Base-by-base conservation (phyloP, 352 stramenopile genomes). In the Phytophthora vignae region DNA sequence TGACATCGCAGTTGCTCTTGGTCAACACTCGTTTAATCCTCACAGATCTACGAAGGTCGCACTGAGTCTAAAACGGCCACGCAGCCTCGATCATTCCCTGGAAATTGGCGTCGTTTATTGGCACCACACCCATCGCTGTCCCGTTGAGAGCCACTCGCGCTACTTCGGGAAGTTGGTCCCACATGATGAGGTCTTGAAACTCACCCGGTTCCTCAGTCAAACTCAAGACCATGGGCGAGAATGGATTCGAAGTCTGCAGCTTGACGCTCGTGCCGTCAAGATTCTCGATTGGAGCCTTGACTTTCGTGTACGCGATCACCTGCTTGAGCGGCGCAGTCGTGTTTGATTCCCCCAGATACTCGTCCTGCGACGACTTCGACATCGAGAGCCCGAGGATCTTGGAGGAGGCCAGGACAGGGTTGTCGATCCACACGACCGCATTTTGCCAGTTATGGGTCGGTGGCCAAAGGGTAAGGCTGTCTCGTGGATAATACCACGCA, bases 31-130 rank as follows among this genome's bases (percentile, higher is more conserved):
- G n/a, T n/a, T n/a, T n/a, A n/a, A n/a, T n/a, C n/a, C n/a, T n/a
- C n/a, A n/a, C n/a, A n/a, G n/a, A n/a, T n/a, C n/a, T n/a, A n/a
- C n/a, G n/a, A n/a, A n/a, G n/a, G n/a, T n/a, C n/a, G n/a, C n/a
- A n/a, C n/a, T n/a, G n/a, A n/a, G n/a, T n/a, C n/a, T n/a, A 52
- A 25, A 52, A 52, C 44, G 44, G 44, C 15, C n/a, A 52, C 15
- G 17, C 44, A 9, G 9, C n/a, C 4, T 9, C 44, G 4, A 52
- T 15, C 8, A 12, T 52, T 6, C 25, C 12, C 44, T 52, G 17
- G 44, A 25, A 25, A 52, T 52, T 52, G 17, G 15, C 4, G 44
- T 10, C 44, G 19, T n/a, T 52, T 0, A 52, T 27, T 52, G 44
- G 44, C 6, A 52, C 44, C 4, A 9, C 44, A 10, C 44, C 44